These are phyloP conservation scores for Trametes polyzona DNA, from an alignment of 1,284 basidiomycete species.

Conservation along the genomic window DNA sequence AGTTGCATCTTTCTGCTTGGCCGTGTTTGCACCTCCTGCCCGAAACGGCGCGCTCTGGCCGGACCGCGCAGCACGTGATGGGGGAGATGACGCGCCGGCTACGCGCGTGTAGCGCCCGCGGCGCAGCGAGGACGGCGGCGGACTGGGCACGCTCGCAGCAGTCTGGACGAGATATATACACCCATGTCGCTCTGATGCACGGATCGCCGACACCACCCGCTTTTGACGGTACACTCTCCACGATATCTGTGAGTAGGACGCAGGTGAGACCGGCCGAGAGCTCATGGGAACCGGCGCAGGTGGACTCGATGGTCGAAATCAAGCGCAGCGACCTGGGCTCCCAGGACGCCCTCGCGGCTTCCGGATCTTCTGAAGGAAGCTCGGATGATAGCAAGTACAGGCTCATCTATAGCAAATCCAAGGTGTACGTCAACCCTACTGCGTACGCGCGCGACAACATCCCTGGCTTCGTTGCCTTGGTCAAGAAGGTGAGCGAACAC, in stretches of 20 bases:
- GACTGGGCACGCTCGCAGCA: slow-evolving; percentile 20
- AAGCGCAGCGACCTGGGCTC: slow-evolving; percentile 43
- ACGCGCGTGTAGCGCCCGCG: slow-evolving; percentile 18
- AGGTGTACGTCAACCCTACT: slow-evolving; percentile 94
- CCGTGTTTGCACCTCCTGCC: slow-evolving; percentile 21
- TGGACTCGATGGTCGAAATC: slow-evolving; percentile 82
- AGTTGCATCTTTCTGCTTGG: slow-evolving; percentile 35
- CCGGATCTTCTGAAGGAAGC: slow-evolving; percentile 30
- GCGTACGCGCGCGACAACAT: slow-evolving; percentile 92
- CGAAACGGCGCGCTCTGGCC: slow-evolving; percentile 1
- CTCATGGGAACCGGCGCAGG: slow-evolving; percentile 36
- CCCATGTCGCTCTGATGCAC: slow-evolving; percentile 31
- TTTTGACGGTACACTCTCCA: slow-evolving; percentile 45
- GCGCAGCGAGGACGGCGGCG: slow-evolving; percentile 22
- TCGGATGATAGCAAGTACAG: slow-evolving; percentile 66
- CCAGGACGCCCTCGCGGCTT: slow-evolving; percentile 27
- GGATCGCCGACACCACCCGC: slow-evolving; percentile 36
- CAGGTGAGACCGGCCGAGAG: not conserved
- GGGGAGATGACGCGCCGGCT: slow-evolving; percentile 25
- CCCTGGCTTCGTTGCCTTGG: slow-evolving; percentile 88
- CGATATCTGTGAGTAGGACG: slow-evolving; percentile 44
- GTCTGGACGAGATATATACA: slow-evolving; percentile 13
- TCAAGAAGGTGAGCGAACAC: slow-evolving; percentile 66
- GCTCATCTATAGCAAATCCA: slow-evolving; percentile 87
- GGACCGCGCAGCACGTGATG: slow-evolving; percentile 24